These are phyloP conservation scores for Brassica rapa DNA, from an alignment of 345 rosid species.

Conservation along the genomic window DNA sequence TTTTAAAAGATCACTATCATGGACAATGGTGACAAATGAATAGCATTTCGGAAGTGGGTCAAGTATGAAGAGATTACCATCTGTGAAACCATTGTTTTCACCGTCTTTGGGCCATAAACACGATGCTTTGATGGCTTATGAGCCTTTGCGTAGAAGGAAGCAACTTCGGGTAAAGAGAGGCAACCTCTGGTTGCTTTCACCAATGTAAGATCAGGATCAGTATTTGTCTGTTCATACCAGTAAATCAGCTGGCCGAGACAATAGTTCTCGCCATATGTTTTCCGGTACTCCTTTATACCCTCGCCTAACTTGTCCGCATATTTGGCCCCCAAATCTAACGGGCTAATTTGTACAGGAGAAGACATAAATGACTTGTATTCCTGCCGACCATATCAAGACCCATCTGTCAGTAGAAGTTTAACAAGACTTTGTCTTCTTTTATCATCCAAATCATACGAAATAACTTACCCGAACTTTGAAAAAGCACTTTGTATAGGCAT, in stretches of 20 bases:
- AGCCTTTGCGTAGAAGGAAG: slow-evolving; percentile 83
- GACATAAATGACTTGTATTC: slow-evolving; percentile 79
- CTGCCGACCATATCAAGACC: slow-evolving; percentile 44
- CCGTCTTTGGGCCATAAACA: slow-evolving; percentile 77
- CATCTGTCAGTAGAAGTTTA: slow-evolving; percentile 23
- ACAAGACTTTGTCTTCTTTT: slow-evolving; percentile 5
- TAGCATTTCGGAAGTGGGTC: slow-evolving; percentile 7
- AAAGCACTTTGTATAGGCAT: slow-evolving; percentile 86
- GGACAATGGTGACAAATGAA: slow-evolving; percentile 8
- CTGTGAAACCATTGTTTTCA: slow-evolving; percentile 70
- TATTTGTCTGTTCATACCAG: slow-evolving; percentile 90
- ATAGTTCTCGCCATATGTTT: slow-evolving; percentile 89
- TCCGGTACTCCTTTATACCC: slow-evolving; percentile 70
- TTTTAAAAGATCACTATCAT: neutral
- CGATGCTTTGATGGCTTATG: slow-evolving; percentile 83
- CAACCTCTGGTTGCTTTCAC: slow-evolving; percentile 81
- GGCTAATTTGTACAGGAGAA: slow-evolving; percentile 83
- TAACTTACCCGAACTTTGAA: slow-evolving; percentile 72
- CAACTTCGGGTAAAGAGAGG: slow-evolving; percentile 79
- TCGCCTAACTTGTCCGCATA: slow-evolving; percentile 71
- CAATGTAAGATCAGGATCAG: slow-evolving; percentile 75
- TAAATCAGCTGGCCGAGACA: slow-evolving; percentile 95
- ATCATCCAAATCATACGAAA: slow-evolving; percentile 5
- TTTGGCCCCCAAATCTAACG: slow-evolving; percentile 92
- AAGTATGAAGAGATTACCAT: slow-evolving; percentile 55